A percentile compares a stretch with the other conserved stretches of the same genome.
Conservation (phyloP, 1,284 basidiomycete species). For the Apiotrichum gamsii region DNA sequence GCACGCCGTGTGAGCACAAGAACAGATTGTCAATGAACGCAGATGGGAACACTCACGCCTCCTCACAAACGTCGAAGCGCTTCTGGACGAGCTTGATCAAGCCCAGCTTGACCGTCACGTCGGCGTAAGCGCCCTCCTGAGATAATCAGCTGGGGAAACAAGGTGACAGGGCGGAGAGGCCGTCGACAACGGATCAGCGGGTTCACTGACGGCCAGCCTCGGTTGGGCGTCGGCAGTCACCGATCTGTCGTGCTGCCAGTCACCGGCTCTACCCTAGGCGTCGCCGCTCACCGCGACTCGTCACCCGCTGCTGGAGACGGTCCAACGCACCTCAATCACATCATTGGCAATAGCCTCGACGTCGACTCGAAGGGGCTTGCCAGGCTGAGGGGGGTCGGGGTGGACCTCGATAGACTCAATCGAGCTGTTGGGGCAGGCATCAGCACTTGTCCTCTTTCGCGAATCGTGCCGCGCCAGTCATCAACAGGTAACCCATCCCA, state of each 20-base stretch:
- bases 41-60: conserved; percentile 62
- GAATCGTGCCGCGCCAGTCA: no score
- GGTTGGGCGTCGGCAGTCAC: no score
- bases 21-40: no score
- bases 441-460: no score
- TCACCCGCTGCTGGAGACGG: no score
- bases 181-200: no score
- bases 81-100: conserved; percentile 75
- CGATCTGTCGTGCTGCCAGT: neutral
- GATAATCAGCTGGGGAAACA: no score
- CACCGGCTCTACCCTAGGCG: neutral
- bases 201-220: no score
- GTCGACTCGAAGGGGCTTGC: conserved; percentile 71
- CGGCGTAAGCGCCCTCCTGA: conserved; percentile 82
- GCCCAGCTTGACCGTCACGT: conserved; percentile 82
- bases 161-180: no score
- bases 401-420: conserved; percentile 61
- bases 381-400: conserved; percentile 78
- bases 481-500: no score
- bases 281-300: neutral
- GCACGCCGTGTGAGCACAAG: neutral
- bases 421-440: no score
- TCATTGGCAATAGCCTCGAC: conserved; percentile 60
- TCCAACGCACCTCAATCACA: conserved; percentile 60
- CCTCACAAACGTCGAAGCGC: conserved; percentile 78